Base-by-base conservation (phyloP, 2,329 filamentous ascomycete genomes). In the Bisporella sp. region DNA sequence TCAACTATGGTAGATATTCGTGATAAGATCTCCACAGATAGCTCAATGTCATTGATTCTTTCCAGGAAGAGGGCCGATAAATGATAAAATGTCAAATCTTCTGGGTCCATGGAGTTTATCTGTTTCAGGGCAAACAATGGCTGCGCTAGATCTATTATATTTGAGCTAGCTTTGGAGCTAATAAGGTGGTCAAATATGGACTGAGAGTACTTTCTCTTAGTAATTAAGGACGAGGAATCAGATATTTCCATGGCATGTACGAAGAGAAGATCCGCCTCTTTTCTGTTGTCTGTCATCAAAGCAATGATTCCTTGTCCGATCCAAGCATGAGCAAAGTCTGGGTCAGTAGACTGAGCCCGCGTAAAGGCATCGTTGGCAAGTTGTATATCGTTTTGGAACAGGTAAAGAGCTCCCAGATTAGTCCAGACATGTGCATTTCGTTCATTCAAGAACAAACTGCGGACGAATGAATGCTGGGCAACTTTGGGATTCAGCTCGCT, bases 171-270 rank as follows among this genome's bases (percentile, higher is more conserved):
- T 1, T 80, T 70, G 1, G 78, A 77, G 1, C 78, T 74, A 11
- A 89, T 66, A 5, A 96, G 74, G 57, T 89, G 76, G 61, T 99
- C 92, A 64, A 99, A 97, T 45, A 87, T 76, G 1, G 89, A 87
- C 0, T 85, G 72, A 0, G 89, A 78, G 64, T 91, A 97, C 64
- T 92, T 87, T 31, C 84, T 80, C 64, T 90, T 87, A 0, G 85
- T 82, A 4, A 89, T 73, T 2, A 84, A 66, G 0, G 85, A 84
- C 0, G 87, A 86, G 0, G 89, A 85, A 54, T 89, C 87, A 0
- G 89, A 84, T 45, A 99, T 92, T 56, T 95, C 91, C 72, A 96
- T 93, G 1, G 93, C 92, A 64, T 99, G 93, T 1, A 88, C 91
- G 64, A 96, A 96, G 7, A 97, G 78, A 8, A 84, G 83, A 28